Conservation (phyloP, 2,329 filamentous ascomycete genomes). For the Hypoxylon sp. region DNA sequence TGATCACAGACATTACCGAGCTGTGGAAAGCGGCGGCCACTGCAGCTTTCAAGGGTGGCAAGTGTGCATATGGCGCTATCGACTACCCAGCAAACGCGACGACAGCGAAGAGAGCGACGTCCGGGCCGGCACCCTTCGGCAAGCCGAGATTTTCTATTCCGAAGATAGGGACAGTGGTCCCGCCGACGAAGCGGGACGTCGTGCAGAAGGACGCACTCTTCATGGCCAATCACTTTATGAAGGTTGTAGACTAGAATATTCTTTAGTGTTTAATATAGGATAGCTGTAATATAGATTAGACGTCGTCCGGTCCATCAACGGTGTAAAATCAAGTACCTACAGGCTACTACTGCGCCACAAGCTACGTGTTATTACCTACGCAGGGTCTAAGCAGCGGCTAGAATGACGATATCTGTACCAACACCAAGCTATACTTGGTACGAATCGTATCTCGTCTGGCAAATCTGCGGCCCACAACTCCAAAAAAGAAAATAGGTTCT, state of each 20-base stretch:
- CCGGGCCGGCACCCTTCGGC: constrained; percentile 32
- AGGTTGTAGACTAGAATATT: constrained; percentile 41
- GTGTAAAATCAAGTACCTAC: too few species aligned
- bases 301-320: too few species aligned
- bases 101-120: constrained; percentile 26
- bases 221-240: constrained; percentile 44
- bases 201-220: constrained; percentile 30
- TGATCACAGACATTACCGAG: constrained; percentile 56
- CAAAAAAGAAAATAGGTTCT: background rate
- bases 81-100: constrained; percentile 18
- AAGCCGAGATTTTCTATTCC: constrained; percentile 34
- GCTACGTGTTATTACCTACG: background rate
- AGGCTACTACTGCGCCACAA: too few species aligned
- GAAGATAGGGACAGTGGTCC: constrained; percentile 22
- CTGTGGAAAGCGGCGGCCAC: constrained; percentile 57
- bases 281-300: constrained; percentile 21
- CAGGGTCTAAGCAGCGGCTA: background rate
- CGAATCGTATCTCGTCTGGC: constrained; percentile 10
- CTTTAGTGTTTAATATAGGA: constrained; percentile 12
- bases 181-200: constrained; percentile 20
- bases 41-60: constrained; percentile 52
- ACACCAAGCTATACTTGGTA: constrained; percentile 7
- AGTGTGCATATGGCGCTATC: constrained; percentile 51
- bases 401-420: constrained; percentile 21
- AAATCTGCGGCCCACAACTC: constrained; percentile 4